Evolutionary conservation across 1,284 basidiomycete species (phyloP).

Genomic region (Apiotrichum laibachii): DNA sequence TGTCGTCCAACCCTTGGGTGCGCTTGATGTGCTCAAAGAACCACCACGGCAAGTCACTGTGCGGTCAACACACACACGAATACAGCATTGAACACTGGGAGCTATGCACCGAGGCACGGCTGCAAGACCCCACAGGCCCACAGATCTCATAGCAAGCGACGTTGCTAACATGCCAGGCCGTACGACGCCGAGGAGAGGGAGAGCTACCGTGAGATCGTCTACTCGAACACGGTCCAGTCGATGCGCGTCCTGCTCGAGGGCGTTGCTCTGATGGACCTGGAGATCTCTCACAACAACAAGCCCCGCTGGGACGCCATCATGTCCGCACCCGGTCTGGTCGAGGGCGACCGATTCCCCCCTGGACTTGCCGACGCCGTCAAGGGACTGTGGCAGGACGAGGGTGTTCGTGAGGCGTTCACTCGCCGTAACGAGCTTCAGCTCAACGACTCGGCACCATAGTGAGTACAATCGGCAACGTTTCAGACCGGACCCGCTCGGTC

Average conservation of each 20-base stretch:
- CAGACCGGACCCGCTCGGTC: too few species aligned
- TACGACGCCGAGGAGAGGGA: conserved; percentile 90
- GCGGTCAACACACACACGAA: not conserved
- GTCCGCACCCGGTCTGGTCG: conserved; percentile 78
- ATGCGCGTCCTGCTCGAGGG: conserved; percentile 95
- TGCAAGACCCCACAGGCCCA: too few species aligned
- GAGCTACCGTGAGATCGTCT: conserved; percentile 96
- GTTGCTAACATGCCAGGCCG: conserved; percentile 50
- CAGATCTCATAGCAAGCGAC: too few species aligned
- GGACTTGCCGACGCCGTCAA: conserved; percentile 78
- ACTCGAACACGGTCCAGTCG: conserved; percentile 91
- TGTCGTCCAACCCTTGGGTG: not conserved
- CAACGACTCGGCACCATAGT: conserved; percentile 90
- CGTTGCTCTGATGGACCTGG: conserved; percentile 70
- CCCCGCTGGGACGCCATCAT: conserved; percentile 73
- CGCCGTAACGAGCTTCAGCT: conserved; percentile 91
- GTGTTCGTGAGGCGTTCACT: conserved; percentile 77
- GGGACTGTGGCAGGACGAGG: conserved; percentile 82
- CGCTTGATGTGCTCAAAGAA: too few species aligned
- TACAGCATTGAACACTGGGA: too few species aligned
- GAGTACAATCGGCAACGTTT: conserved; percentile 27
- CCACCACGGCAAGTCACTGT: too few species aligned
- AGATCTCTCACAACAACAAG: conserved; percentile 67
- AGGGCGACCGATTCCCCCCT: conserved; percentile 72
- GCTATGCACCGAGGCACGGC: not conserved